These are phyloP conservation scores for Solanum ossicruentum DNA, from an alignment of 257 asterid genomes.

Conservation along the genomic window DNA sequence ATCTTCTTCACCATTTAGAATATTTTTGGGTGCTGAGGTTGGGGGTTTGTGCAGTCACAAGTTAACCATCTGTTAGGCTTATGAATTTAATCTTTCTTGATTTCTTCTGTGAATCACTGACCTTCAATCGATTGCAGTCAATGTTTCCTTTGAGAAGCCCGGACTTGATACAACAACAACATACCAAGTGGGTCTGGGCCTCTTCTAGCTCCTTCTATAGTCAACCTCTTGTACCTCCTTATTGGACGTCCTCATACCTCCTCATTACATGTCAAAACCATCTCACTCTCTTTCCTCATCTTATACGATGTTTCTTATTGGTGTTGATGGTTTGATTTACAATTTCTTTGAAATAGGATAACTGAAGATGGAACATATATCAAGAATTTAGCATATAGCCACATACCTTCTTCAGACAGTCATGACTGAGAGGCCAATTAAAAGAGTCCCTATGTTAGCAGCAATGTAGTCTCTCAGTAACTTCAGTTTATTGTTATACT, in stretches of 20 bases:
- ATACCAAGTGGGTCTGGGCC: not conserved
- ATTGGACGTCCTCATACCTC: too few species aligned
- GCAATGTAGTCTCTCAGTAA: not conserved
- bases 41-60: not conserved
- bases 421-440: not conserved
- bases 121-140: not conserved
- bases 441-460: not conserved
- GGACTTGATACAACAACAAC: not conserved
- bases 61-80: not conserved
- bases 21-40: not conserved
- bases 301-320: not conserved
- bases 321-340: not conserved
- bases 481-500: not conserved
- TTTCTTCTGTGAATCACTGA: not conserved
- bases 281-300: not conserved
- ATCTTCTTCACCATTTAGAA: not conserved
- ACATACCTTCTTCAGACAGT: not conserved
- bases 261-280: not conserved
- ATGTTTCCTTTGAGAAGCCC: not conserved
- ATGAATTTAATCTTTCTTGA: not conserved
- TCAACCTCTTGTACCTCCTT: too few species aligned
- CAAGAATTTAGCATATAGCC: not conserved
- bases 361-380: not conserved
- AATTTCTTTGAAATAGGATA: not conserved
- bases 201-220: too few species aligned